Evolutionary conservation across 83 land plant genomes (phyloP), one percentile per base, ranked within the genome.

Genomic region (Picea mariana): DNA sequence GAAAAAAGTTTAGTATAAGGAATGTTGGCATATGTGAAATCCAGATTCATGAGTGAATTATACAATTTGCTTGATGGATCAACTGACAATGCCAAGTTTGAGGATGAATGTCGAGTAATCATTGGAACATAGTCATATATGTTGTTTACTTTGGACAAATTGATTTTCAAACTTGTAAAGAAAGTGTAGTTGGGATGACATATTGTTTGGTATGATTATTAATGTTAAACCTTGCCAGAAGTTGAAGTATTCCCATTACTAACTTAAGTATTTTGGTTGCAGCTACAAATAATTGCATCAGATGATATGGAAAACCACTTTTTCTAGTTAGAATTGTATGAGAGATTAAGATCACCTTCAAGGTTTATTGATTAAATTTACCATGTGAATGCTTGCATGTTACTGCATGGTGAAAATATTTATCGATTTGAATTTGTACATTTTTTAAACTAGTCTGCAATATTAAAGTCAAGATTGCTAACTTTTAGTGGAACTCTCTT

Each of bases 71-170:
- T 97, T 52, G 96, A 97, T 84, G 99, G 99, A 16, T 87, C 94
- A 77, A 83, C 95, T 79, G 96, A 93, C 84, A 97, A 95, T 84
- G 85, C 94, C 12, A 95, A 92, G 81, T 97, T 92, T 87, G 96
- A 95, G 69, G 98, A 34, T 34, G 38, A 34, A 34, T 34, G 38
- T 34, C 38, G 38, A 34, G 38, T 0, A 97, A 88, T 91, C 21
- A 97, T 97, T 84, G 99, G 99, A 42, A 93, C 98, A 61, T 95
- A 97, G 83, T 95, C 99, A 11, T 97, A 95, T 81, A 87, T 97
- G 49, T 85, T 97, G 52, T 97, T 95, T 77, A 95, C 99, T 34
- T 83, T 95, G 82, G 99, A 97, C 80, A 95, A 95, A 75, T 84
- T 97, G 31, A 92, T 93, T 8, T 92, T 89, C 78, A 95, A 91